These are phyloP conservation scores for Globisporangium rhizosaccharum DNA, from an alignment of 352 stramenopile genomes.

Conservation along the genomic window DNA sequence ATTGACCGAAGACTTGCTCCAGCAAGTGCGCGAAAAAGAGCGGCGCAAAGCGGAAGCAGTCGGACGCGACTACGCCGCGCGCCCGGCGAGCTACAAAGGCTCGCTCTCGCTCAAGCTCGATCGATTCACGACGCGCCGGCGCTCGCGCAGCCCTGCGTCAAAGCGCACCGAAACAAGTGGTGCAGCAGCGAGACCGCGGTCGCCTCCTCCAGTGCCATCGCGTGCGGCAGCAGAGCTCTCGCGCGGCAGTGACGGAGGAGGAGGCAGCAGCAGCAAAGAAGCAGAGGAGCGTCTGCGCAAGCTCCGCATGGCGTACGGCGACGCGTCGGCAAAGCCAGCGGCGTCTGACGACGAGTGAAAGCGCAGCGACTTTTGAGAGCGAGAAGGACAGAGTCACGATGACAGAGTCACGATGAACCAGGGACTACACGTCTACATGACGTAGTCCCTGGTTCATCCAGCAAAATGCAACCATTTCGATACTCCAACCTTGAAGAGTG, in stretches of 20 bases:
- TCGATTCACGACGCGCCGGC: constrained; percentile 73
- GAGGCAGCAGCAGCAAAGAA: constrained; percentile 23
- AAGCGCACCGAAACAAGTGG: constrained; percentile 48
- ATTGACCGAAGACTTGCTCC: constrained; percentile 78
- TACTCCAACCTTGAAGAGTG: too few species aligned
- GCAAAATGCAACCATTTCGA: too few species aligned
- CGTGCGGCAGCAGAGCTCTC: not conserved
- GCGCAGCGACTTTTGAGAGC: not conserved
- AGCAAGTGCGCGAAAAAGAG: constrained; percentile 90
- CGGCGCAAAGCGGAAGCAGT: constrained; percentile 86
- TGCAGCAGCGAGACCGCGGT: constrained; percentile 12
- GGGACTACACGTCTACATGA: too few species aligned
- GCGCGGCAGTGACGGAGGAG: constrained; percentile 1
- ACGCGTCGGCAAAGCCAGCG: constrained; percentile 41
- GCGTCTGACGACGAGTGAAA: constrained; percentile 14
- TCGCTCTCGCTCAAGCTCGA: constrained; percentile 90
- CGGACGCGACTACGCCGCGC: constrained; percentile 88
- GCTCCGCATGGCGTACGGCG: constrained; percentile 76
- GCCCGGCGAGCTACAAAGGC: constrained; percentile 90
- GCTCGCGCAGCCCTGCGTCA: constrained; percentile 53
- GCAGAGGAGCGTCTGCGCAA: constrained; percentile 63
- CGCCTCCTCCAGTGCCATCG: too few species aligned
- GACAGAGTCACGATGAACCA: too few species aligned
- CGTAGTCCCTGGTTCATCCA: too few species aligned
- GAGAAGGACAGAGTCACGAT: too few species aligned